Conservation (phyloP, 495 filamentous ascomycete genomes). For the Trichocladium antarcticum region DNA sequence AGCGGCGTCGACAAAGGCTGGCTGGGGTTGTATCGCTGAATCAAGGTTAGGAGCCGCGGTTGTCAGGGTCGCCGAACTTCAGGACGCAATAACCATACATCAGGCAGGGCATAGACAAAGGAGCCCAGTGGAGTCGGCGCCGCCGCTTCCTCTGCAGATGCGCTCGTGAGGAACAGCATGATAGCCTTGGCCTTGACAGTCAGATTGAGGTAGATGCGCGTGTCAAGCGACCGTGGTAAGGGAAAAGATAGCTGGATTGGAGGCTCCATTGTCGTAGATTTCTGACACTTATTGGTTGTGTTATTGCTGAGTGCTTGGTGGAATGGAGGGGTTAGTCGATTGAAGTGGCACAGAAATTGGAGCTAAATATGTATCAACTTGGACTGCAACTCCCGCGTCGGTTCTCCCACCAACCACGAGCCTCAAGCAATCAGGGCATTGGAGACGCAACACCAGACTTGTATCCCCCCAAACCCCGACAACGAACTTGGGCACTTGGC, state of each 20-base stretch:
- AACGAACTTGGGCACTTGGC: too few species aligned
- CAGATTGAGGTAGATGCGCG: constrained; percentile 68
- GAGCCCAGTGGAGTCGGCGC: constrained; percentile 53
- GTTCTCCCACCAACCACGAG: too few species aligned
- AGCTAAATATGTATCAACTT: too few species aligned
- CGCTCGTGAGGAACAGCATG: constrained; percentile 66
- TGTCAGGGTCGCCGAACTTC: not conserved
- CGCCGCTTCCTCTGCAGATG: constrained; percentile 47
- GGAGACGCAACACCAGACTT: too few species aligned
- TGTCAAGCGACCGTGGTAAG: constrained; percentile 63
- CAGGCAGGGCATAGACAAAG: constrained; percentile 86
- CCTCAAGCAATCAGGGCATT: too few species aligned
- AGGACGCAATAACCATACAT: constrained; percentile 45
- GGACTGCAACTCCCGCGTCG: too few species aligned
- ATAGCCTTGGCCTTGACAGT: constrained; percentile 55
- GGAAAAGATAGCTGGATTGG: constrained; percentile 62
- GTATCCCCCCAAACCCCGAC: too few species aligned
- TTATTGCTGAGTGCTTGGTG: too few species aligned
- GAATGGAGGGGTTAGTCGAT: too few species aligned
- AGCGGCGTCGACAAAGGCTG: constrained; percentile 67
- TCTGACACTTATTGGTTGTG: too few species aligned
- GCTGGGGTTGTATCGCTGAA: constrained; percentile 44
- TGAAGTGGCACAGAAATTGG: too few species aligned
- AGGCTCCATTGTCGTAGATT: constrained; percentile 16
- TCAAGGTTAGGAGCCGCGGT: constrained; percentile 1